These are phyloP conservation scores for Agarophyton chilense DNA, from an alignment of 23 red algal genomes.

Conservation along the genomic window DNA sequence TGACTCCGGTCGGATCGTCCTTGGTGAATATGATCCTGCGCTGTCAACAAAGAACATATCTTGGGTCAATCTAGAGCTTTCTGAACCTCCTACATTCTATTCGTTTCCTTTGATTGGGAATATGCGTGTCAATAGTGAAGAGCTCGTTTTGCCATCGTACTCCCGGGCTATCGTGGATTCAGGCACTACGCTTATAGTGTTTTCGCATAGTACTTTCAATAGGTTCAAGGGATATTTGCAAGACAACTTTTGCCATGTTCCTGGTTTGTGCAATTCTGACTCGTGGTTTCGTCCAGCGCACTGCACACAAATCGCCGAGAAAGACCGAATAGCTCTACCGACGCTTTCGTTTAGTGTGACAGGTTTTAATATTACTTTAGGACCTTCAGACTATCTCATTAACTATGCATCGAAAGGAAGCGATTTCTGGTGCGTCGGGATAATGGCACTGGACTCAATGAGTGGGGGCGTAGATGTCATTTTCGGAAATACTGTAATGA, in stretches of 20 bases:
- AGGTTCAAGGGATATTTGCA: constrained; percentile 77
- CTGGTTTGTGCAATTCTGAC: constrained; percentile 53
- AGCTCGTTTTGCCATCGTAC: constrained; percentile 46
- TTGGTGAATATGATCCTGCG: constrained; percentile 78
- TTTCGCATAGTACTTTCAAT: constrained; percentile 66
- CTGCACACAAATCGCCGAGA: constrained; percentile 62
- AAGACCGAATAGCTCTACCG: constrained; percentile 60
- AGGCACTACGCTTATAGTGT: constrained; percentile 90
- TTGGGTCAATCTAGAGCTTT: constrained; percentile 79
- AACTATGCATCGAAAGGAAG: constrained; percentile 71
- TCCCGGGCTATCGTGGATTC: constrained; percentile 83
- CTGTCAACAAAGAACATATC: constrained; percentile 42
- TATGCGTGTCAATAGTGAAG: constrained; percentile 52
- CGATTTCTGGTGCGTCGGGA: constrained; percentile 82
- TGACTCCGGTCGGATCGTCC: constrained; percentile 80
- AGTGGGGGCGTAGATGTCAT: constrained; percentile 85
- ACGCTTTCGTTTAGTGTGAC: constrained; percentile 58
- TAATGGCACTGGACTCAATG: constrained; percentile 79
- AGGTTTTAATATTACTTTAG: constrained; percentile 67
- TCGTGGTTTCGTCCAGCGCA: constrained; percentile 83
- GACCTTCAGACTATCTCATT: constrained; percentile 69
- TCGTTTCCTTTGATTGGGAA: constrained; percentile 62
- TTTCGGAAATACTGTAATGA: constrained; percentile 90
- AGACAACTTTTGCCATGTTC: constrained; percentile 81
- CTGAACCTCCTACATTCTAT: constrained; percentile 66